Percentiles rank a stretch among this genome's conserved stretches.
Evolutionary conservation across 176 grass and related monocot species (phyloP).

Genomic region (Eleusine indica): DNA sequence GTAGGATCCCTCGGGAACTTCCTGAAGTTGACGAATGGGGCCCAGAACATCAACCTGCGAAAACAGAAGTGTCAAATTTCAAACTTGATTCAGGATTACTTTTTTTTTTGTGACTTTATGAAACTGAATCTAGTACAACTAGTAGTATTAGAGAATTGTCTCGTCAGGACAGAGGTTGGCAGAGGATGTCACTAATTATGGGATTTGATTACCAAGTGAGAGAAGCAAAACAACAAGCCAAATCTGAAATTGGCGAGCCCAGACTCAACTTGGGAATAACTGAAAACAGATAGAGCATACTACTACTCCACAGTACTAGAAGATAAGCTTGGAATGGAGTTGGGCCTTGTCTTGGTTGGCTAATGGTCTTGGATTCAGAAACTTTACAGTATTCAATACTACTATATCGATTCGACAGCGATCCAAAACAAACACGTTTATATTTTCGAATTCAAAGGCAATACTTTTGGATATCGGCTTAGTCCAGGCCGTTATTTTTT

Average conservation of each 20-base stretch:
- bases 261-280: background rate
- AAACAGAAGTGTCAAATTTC: background rate
- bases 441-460: no score
- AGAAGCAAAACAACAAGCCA: background rate
- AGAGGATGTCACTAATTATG: background rate
- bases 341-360: no score
- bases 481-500: no score
- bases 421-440: background rate
- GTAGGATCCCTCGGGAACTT: conserved; percentile 94
- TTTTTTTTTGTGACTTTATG: background rate
- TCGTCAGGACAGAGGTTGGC: background rate
- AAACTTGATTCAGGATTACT: background rate
- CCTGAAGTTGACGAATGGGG: conserved; percentile 92
- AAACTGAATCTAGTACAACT: background rate
- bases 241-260: background rate
- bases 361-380: background rate
- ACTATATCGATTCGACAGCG: background rate
- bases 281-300: no score
- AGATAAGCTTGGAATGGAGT: no score
- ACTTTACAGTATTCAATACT: background rate
- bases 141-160: no score
- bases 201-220: no score
- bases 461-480: no score
- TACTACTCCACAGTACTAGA: no score
- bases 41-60: conserved; percentile 77